phyloP scores from a whole-genome alignment of 2,329 filamentous ascomycete genomes.

The Curvularia spicifera region DNA sequence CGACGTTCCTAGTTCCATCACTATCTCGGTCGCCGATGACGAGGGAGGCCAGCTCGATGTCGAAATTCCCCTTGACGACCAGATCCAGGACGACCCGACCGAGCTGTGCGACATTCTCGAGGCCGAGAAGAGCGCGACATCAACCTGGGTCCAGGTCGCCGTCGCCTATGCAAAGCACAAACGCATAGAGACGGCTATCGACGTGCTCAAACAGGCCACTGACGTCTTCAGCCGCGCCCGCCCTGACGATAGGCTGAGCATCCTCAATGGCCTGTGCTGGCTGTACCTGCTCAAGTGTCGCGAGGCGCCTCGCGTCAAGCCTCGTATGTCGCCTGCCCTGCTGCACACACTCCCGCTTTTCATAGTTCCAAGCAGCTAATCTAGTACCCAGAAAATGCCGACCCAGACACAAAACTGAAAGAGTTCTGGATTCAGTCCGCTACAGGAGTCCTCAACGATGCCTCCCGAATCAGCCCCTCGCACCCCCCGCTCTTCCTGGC shows the following conservation, averaged over 20 bases:
- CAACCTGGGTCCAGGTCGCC: conserved; percentile 98
- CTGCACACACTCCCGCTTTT: background rate
- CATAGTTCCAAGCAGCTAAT: background rate
- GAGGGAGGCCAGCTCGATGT: conserved; percentile 74
- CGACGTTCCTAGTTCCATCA: conserved; percentile 67
- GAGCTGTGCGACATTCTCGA: conserved; percentile 95
- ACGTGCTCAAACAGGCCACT: conserved; percentile 74
- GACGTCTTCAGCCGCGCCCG: conserved; percentile 72
- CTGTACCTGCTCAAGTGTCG: conserved; percentile 88
- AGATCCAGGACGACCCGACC: conserved; percentile 86
- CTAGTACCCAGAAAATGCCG: conserved; percentile 42
- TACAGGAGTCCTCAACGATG: conserved; percentile 92
- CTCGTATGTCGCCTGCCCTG: conserved; percentile 50
- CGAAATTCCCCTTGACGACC: conserved; percentile 87
- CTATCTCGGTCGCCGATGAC: conserved; percentile 67
- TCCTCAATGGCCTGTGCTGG: conserved; percentile 87
- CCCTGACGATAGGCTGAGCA: conserved; percentile 81
- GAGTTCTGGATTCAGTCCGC: conserved; percentile 90
- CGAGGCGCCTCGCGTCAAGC: conserved; percentile 72
- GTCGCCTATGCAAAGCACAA: conserved; percentile 95
- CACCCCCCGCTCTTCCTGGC: conserved; percentile 92
- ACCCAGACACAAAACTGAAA: conserved; percentile 83
- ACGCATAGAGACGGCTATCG: conserved; percentile 83
- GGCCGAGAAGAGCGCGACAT: conserved; percentile 88
- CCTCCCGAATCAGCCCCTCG: conserved; percentile 89